Conservation (phyloP, 495 filamentous ascomycete genomes). For the Pyrenula massariospora region DNA sequence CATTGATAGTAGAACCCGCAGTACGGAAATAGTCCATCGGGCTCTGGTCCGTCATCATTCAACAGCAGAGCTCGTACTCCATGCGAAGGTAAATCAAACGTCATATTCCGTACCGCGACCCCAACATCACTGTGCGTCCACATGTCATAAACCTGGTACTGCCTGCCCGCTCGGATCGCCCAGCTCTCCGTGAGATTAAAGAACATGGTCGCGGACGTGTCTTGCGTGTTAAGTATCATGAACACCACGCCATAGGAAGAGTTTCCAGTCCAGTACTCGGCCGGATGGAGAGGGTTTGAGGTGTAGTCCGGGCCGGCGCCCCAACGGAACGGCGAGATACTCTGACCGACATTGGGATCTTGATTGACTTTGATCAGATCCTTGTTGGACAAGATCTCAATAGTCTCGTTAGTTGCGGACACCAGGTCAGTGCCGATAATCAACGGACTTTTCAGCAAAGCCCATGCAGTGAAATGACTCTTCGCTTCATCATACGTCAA, state of each 20-base stretch:
- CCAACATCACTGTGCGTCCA: background rate
- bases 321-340: slow-evolving; percentile 54
- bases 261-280: slow-evolving; percentile 50
- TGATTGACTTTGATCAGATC: slow-evolving; percentile 51
- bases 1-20: background rate
- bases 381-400: slow-evolving; percentile 41
- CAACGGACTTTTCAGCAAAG: slow-evolving; percentile 43
- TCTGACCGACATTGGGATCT: slow-evolving; percentile 38
- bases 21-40: background rate
- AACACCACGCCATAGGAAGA: slow-evolving; percentile 36
- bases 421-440: slow-evolving; percentile 36
- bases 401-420: background rate
- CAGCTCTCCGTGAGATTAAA: background rate
- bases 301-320: slow-evolving; percentile 51
- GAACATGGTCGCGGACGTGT: slow-evolving; percentile 9
- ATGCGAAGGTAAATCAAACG: background rate
- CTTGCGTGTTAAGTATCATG: slow-evolving; percentile 39
- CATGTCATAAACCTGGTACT: background rate
- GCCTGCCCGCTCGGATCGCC: background rate
- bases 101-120: background rate
- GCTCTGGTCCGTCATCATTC: background rate
- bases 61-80: background rate
- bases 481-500: slow-evolving; percentile 36
- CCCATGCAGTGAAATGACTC: slow-evolving; percentile 44
- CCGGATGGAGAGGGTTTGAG: slow-evolving; percentile 44